Base-by-base conservation (phyloP, 2,329 filamentous ascomycete genomes). In the Graphiopsis chlorocephala region DNA sequence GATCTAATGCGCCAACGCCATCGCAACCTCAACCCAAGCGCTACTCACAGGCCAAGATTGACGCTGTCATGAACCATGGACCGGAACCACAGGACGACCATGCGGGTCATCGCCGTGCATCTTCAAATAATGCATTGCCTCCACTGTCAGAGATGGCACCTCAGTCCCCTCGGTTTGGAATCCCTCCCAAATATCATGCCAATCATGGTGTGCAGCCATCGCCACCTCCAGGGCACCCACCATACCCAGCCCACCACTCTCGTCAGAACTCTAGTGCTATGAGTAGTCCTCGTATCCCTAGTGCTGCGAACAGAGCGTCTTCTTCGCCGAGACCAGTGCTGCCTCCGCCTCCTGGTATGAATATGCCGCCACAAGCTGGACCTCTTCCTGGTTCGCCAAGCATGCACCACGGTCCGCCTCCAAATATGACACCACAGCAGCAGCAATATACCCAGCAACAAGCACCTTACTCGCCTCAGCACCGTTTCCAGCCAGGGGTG, bases 261-360 rank as follows among this genome's bases (percentile, higher is more conserved):
- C 74, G 74, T 66, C 69, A 33, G 17, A 11, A 59, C 11, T 35
- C 71, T 4, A 62, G 60, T 42, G 67, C 69, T 14, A 66, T 72
- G 61, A 63, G 65, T 38, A 75, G 72, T 61, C 73, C 74, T 7
- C 76, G 75, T 63, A 61, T 73, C 31, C 76, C 77, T 57, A 71
- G 73, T 50, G 65, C 71, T 31, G 42, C 71, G 52, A 70, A 71
- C 4, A 66, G 73, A 29, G 68, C 73, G 11, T 75, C 76, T 23
- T 75, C 76, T 31, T 75, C 76, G 10, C 76, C 77, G 42, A 65
- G 75, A 47, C 76, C 75, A 38, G 76, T 79, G 47, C 67, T 77
- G 23, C 75, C 77, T 48, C 74, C 75, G 7, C 74, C 75, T 47
- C 70, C 77, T 31, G 76, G 73, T 8, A 75, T 78, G 68, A 75